These are phyloP conservation scores for Penicillium vulpinum DNA, from an alignment of 2,329 filamentous ascomycete genomes.

Conservation along the genomic window DNA sequence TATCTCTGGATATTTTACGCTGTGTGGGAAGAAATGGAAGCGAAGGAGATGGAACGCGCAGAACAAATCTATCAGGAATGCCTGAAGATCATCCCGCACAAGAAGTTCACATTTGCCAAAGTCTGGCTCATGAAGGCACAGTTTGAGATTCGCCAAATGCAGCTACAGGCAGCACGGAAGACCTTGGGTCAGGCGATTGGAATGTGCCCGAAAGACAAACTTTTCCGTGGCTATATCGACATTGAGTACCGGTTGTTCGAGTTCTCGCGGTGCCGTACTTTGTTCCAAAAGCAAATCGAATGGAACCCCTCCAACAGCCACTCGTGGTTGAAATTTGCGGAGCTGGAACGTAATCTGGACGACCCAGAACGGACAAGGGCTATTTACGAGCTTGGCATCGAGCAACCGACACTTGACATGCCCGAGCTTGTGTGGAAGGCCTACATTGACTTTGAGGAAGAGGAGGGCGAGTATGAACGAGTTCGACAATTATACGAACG, in stretches of 20 bases:
- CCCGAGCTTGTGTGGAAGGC: constrained; percentile 96
- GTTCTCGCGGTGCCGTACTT: constrained; percentile 82
- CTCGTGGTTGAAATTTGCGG: constrained; percentile 95
- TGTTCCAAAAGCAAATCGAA: constrained; percentile 92
- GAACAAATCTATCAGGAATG: constrained; percentile 90
- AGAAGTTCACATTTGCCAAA: constrained; percentile 96
- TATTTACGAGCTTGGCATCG: constrained; percentile 88
- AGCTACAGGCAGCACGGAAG: constrained; percentile 79
- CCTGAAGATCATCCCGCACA: constrained; percentile 84
- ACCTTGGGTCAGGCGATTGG: constrained; percentile 87
- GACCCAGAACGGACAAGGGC: constrained; percentile 83
- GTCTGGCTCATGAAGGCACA: constrained; percentile 92
- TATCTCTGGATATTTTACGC: constrained; percentile 99
- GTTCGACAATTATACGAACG: constrained; percentile 84
- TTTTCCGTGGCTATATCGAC: constrained; percentile 92
- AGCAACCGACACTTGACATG: constrained; percentile 86
- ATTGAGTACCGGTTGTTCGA: constrained; percentile 92
- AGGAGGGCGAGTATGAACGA: constrained; percentile 84
- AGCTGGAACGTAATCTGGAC: constrained; percentile 87
- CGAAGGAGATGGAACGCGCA: constrained; percentile 73
- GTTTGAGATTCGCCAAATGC: constrained; percentile 85
- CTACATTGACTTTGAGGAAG: constrained; percentile 98
- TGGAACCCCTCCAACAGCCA: constrained; percentile 89
- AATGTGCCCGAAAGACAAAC: constrained; percentile 91
- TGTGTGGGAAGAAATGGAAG: constrained; percentile 87